phyloP scores from a whole-genome alignment of 2,329 filamentous ascomycete species.

The Fusarium globosum region DNA sequence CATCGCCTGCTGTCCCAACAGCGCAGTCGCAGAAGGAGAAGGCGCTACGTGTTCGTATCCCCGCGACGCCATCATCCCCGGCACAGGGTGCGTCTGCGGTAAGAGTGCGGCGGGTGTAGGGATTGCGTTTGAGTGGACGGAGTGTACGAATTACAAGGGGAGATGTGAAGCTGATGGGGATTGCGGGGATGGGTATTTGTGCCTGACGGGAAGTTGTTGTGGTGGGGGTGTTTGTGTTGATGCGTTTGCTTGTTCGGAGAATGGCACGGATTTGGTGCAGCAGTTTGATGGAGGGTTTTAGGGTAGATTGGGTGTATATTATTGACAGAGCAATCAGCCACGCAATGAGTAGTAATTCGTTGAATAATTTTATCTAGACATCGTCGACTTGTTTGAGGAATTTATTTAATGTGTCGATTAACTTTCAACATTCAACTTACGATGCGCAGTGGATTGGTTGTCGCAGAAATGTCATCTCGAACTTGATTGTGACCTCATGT shows the following conservation, averaged over 20 bases:
- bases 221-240: conserved; percentile 52
- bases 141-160: conserved; percentile 49
- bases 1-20: conserved; percentile 49
- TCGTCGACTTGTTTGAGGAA: fast-evolving
- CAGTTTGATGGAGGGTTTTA: conserved; percentile 14
- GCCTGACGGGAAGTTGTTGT: conserved; percentile 52
- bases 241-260: conserved; percentile 51
- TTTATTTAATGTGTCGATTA: not conserved
- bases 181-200: conserved; percentile 44
- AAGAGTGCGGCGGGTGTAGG: conserved; percentile 39
- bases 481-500: fast-evolving
- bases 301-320: not conserved
- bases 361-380: not conserved
- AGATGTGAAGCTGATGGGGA: conserved; percentile 45
- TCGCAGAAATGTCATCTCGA: fast-evolving
- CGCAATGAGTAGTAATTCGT: not conserved
- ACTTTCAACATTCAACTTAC: not conserved
- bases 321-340: not conserved
- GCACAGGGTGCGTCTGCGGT: conserved; percentile 52
- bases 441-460: fast-evolving
- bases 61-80: conserved; percentile 43
- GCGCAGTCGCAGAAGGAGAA: conserved; percentile 37
- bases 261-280: conserved; percentile 46
- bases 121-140: conserved; percentile 49
- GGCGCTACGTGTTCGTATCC: conserved; percentile 48